Evolutionary conservation across 2,329 filamentous ascomycete genomes (phyloP).

Genomic region (Trichoderma brevicompactum): DNA sequence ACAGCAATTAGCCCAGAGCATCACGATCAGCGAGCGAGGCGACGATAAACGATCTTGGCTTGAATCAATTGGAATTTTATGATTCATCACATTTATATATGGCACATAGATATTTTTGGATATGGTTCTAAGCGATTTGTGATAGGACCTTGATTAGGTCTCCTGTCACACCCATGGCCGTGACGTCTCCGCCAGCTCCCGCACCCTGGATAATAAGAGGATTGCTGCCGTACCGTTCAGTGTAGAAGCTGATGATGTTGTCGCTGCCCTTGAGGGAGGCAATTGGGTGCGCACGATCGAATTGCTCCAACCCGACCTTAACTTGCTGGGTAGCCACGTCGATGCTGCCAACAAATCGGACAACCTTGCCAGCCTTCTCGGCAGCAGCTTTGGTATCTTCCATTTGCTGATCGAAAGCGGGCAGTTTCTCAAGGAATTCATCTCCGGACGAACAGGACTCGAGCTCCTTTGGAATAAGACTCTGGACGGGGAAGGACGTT

Average conservation of each 20-base stretch:
- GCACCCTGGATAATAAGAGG: conserved; percentile 94
- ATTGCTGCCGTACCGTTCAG: conserved; percentile 87
- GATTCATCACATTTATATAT: background rate
- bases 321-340: conserved; percentile 80
- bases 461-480: conserved; percentile 85
- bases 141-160: conserved; percentile 89
- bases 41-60: conserved; percentile 11
- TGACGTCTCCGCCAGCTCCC: conserved; percentile 92
- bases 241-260: conserved; percentile 99
- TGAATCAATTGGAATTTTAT: background rate
- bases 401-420: conserved; percentile 87
- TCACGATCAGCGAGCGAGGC: conserved; percentile 13
- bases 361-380: conserved; percentile 84
- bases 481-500: conserved; percentile 90
- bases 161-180: conserved; percentile 95
- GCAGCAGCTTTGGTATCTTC: conserved; percentile 84
- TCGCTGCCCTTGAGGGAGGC: conserved; percentile 95
- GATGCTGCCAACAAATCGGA: conserved; percentile 92
- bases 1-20: conserved; percentile 8
- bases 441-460: conserved; percentile 76
- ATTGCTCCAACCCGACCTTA: conserved; percentile 90
- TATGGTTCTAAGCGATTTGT: conserved; percentile 57
- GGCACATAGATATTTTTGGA: background rate
- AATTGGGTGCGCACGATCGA: conserved; percentile 86
- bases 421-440: conserved; percentile 82